A percentile compares a stretch with the other conserved stretches of the same genome.
These are phyloP conservation scores for Clavispora phyllophila DNA, from an alignment of 805 yeast species.

Conservation along the genomic window DNA sequence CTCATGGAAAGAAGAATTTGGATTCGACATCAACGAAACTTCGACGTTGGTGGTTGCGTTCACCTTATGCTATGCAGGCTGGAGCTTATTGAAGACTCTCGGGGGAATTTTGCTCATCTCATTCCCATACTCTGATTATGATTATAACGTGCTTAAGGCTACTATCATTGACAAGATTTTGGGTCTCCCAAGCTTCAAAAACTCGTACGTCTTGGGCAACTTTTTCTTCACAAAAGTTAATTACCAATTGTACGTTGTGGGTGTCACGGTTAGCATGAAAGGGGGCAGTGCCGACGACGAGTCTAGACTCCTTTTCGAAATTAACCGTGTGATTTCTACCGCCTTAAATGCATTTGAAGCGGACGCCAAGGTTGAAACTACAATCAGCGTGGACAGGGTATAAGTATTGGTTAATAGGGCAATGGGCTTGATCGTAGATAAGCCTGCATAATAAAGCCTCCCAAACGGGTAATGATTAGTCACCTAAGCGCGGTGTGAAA, in stretches of 20 bases:
- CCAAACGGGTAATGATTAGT: slow-evolving; percentile 13
- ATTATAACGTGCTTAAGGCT: slow-evolving; percentile 30
- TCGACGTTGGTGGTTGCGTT: slow-evolving; percentile 43
- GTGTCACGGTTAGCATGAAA: slow-evolving; percentile 50
- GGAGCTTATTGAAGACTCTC: slow-evolving; percentile 46
- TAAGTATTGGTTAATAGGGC: background rate
- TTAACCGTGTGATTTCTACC: slow-evolving; percentile 37
- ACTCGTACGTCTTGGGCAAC: slow-evolving; percentile 42
- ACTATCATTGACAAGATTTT: slow-evolving; percentile 43
- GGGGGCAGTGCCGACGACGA: slow-evolving; percentile 77
- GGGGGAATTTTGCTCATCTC: slow-evolving; percentile 51
- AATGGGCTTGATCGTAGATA: background rate
- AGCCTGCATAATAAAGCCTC: slow-evolving; percentile 4
- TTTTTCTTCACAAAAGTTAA: slow-evolving; percentile 60
- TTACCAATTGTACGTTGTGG: slow-evolving; percentile 53
- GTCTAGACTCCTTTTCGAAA: slow-evolving; percentile 46
- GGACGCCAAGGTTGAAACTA: slow-evolving; percentile 30
- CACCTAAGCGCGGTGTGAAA: slow-evolving; percentile 19
- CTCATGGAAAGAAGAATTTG: slow-evolving; percentile 22
- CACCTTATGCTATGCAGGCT: slow-evolving; percentile 44
- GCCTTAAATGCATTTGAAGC: slow-evolving; percentile 23
- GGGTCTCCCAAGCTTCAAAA: slow-evolving; percentile 47
- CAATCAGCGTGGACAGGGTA: slow-evolving; percentile 19
- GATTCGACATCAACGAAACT: slow-evolving; percentile 38
- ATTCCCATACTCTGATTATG: slow-evolving; percentile 43